Base-by-base conservation (phyloP, 208 protist genomes). In the Crithidia thermophila region DNA sequence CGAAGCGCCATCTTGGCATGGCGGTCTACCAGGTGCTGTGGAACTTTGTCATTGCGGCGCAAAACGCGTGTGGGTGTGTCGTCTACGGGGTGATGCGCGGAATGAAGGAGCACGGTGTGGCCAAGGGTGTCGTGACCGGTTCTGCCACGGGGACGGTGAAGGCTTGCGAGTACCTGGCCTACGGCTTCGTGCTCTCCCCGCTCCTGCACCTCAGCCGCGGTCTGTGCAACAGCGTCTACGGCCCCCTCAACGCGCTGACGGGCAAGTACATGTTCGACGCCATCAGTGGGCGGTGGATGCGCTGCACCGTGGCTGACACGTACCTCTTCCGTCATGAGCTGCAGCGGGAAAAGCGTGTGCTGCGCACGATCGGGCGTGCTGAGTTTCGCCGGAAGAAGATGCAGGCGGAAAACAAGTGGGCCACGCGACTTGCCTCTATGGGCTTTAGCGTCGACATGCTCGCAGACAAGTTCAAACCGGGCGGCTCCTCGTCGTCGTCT, bases 311-410 rank as follows among this genome's bases (percentile, higher is more conserved):
- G 20, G 37, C 74, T 1, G 82, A 90, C 63, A 30, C 61, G 9
- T n/a, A 28, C 11, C 58, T 83, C 49, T 73, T 91, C 21, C 73
- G 58, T 11, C 82, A 81, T 39, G 71, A 84, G 49, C 51, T 91
- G 45, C 78, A 84, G 73, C 68, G 79, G 6, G 81, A 92, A 74
- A 83, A 88, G 67, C 85, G 90, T 2, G 33, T 85, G 8, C 78
- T 95, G 50, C 87, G 87, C 27, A 65, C 80, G 2, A 77, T 95
- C 31, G 90, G 90, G n/a, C 85, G 85, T 7, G 46, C 74, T 45
- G 86, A 93, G 76, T 95, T 91, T 69, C 56, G 70, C 9, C 82
- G 90, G 28, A 92, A 85, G 55, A 67, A 79, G 20, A 89, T 90
- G 77, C 58, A 74, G 31, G 43, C 49, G 1, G 84, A 95, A 67